Conservation (phyloP, 1,139 yeast species). For the Candida sanyaensis region DNA sequence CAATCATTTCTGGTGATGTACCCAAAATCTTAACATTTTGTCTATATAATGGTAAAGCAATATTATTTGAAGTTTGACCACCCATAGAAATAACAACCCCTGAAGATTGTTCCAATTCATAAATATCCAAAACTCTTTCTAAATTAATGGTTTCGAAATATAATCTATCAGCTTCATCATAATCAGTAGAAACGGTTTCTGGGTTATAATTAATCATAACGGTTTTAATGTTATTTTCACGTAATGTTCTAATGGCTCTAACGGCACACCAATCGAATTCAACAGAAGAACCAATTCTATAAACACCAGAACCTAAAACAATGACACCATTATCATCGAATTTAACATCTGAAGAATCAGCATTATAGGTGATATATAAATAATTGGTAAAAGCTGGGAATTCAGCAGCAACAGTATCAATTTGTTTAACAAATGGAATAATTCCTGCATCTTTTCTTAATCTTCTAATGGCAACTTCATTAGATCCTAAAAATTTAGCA, state of each 20-base stretch:
- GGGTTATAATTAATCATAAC: conserved; percentile 98
- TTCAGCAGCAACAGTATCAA: conserved; percentile 97
- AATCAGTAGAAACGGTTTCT: conserved; percentile 97
- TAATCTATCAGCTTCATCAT: conserved; percentile 95
- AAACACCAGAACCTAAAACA: conserved; percentile 97
- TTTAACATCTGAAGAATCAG: conserved; percentile 77
- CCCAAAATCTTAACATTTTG: conserved; percentile 89
- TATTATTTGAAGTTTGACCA: conserved; percentile 97
- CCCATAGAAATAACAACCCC: conserved; percentile 97
- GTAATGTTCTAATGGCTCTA: conserved; percentile 89
- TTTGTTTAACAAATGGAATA: conserved; percentile 91
- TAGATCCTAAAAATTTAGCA: conserved; percentile 85
- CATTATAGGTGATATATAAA: conserved; percentile 94
- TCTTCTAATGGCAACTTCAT: conserved; percentile 88
- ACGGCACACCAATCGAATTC: conserved; percentile 99
- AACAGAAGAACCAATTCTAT: conserved; percentile 97
- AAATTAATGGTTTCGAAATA: conserved; percentile 93
- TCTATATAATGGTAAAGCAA: conserved; percentile 81
- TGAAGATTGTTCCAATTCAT: conserved; percentile 83
- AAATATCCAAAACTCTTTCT: conserved; percentile 96
- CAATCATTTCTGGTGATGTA: conserved; percentile 93
- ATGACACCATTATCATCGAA: conserved; percentile 90
- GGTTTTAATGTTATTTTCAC: conserved; percentile 85
- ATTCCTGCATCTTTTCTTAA: conserved; percentile 77
- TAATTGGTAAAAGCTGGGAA: conserved; percentile 98